These are phyloP conservation scores for Lactarius hengduanensis DNA, from an alignment of 768 basidiomycete species.

Conservation along the genomic window DNA sequence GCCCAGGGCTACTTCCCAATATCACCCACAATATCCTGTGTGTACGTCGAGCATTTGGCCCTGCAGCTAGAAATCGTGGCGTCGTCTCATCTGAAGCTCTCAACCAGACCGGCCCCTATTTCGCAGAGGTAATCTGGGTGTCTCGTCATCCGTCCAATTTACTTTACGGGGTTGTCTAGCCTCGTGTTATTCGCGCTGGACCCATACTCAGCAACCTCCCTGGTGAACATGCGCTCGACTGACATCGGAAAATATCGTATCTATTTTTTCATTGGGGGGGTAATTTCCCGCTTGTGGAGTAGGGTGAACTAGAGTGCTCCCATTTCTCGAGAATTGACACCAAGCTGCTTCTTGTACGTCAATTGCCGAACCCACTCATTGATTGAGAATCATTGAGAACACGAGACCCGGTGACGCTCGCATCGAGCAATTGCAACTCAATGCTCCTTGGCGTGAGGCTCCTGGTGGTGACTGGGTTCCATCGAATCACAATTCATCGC, in stretches of 20 bases:
- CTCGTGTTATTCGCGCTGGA: slow-evolving; percentile 25
- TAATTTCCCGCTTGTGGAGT: slow-evolving; percentile 14
- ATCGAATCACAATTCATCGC: neutral
- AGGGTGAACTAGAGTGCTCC: slow-evolving; percentile 9
- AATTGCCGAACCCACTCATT: slow-evolving; percentile 15
- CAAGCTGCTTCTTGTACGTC: slow-evolving; percentile 8
- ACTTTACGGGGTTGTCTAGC: slow-evolving; percentile 8
- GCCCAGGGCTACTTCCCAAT: slow-evolving; percentile 4
- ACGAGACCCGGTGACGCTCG: slow-evolving; percentile 18
- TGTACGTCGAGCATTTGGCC: neutral
- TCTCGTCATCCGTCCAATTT: slow-evolving; percentile 8
- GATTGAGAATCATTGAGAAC: slow-evolving; percentile 23
- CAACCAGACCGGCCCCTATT: slow-evolving; percentile 8
- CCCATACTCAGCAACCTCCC: slow-evolving; percentile 11
- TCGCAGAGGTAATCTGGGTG: slow-evolving; percentile 1
- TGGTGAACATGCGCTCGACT: slow-evolving; percentile 6
- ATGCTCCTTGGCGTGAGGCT: neutral
- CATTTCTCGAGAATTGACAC: neutral
- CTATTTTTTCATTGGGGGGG: slow-evolving; percentile 8
- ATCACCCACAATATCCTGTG: neutral
- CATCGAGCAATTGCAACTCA: neutral
- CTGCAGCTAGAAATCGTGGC: neutral
- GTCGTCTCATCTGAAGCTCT: neutral
- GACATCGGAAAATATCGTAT: neutral
- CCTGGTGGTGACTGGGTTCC: neutral